Conservation (phyloP, 2,329 filamentous ascomycete species). For the Anisogramma anomala region DNA sequence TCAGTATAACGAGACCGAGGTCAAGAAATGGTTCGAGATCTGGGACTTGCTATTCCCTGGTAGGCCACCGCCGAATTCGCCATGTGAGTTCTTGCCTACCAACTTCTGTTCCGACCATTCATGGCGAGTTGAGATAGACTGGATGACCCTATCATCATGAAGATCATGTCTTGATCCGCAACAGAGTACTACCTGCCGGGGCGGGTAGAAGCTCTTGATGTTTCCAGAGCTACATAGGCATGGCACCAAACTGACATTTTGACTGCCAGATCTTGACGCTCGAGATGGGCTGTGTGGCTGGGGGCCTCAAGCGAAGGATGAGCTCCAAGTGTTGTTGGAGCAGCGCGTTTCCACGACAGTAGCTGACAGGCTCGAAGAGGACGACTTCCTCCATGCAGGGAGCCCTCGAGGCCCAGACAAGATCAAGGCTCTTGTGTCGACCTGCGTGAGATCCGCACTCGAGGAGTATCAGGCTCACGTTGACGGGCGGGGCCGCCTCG, state of each 20-base stretch:
- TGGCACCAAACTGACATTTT: background rate
- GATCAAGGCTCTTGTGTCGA: background rate
- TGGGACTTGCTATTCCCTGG: background rate
- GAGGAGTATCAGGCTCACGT: background rate
- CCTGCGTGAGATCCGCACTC: background rate
- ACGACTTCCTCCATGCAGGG: background rate
- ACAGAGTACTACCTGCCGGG: too few relatives aligned
- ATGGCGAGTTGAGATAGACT: too few relatives aligned
- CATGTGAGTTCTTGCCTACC: background rate
- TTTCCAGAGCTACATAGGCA: too few relatives aligned
- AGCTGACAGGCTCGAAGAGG: background rate
- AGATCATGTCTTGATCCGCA: too few relatives aligned
- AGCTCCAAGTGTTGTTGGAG: background rate
- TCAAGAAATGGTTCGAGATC: constrained; percentile 1
- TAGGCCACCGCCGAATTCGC: background rate
- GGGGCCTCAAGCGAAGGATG: background rate
- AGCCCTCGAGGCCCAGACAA: background rate
- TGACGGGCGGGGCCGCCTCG: background rate
- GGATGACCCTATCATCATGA: too few relatives aligned
- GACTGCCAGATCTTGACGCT: background rate
- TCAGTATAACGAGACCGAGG: background rate
- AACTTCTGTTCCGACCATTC: too few relatives aligned
- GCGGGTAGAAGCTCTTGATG: too few relatives aligned
- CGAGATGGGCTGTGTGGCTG: background rate
- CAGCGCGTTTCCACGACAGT: background rate